phyloP scores from a whole-genome alignment of 305 asterid species.

The Nicotiana rustica region DNA sequence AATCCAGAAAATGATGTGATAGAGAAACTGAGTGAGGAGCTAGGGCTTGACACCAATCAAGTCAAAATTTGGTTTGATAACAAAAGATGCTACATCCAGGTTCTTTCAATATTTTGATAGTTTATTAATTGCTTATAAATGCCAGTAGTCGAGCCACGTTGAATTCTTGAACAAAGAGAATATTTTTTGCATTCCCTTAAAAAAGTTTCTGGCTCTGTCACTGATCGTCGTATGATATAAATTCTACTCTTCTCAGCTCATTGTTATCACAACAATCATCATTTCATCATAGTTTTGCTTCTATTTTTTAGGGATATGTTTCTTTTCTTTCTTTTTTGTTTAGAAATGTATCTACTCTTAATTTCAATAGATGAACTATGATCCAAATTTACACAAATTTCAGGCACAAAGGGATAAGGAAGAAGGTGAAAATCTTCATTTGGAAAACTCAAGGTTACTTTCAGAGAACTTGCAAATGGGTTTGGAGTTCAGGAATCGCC shows the following conservation, averaged over 20 bases:
- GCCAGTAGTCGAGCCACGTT: too few relatives aligned
- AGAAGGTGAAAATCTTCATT: not conserved
- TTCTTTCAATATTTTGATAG: not conserved
- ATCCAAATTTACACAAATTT: not conserved
- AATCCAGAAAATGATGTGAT: not conserved
- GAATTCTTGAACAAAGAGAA: too few relatives aligned
- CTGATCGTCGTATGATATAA: too few relatives aligned
- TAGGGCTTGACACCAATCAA: not conserved
- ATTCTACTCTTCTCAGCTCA: not conserved
- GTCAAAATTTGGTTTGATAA: not conserved
- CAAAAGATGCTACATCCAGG: not conserved
- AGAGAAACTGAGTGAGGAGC: not conserved
- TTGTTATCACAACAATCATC: not conserved
- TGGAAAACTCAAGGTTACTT: not conserved
- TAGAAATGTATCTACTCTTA: not conserved
- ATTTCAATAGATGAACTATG: not conserved
- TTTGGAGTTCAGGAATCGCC: not conserved
- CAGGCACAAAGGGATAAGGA: not conserved
- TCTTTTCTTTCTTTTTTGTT: too few relatives aligned
- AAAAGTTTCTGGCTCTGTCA: too few relatives aligned
- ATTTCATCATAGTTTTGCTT: not conserved
- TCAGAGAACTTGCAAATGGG: not conserved
- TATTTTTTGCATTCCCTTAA: too few relatives aligned
- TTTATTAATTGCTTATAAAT: too few relatives aligned
- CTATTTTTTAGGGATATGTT: too few relatives aligned